These are phyloP conservation scores for Testicularia cyperi DNA, from an alignment of 1,284 basidiomycete genomes.

Conservation along the genomic window DNA sequence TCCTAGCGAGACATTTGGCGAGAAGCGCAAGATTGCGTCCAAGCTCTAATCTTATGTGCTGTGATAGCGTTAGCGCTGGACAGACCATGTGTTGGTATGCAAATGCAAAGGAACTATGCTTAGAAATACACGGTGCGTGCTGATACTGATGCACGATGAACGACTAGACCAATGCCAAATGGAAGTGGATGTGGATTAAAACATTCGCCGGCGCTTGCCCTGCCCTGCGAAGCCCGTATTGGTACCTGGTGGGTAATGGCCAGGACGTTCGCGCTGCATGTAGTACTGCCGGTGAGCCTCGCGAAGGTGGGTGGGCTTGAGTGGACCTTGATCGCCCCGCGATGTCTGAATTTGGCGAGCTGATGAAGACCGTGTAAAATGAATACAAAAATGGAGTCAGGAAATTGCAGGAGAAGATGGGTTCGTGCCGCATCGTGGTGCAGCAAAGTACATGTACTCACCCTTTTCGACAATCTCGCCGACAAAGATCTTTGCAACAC, in stretches of 20 bases:
- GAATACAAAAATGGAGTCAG: too few relatives aligned
- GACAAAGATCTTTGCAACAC: conserved; percentile 86
- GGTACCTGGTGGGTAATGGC: conserved; percentile 47
- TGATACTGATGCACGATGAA: too few relatives aligned
- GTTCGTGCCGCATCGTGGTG: too few relatives aligned
- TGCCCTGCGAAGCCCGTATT: conserved; percentile 42
- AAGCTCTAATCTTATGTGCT: conserved; percentile 17
- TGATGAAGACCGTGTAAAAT: too few relatives aligned
- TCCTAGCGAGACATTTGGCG: conserved; percentile 11
- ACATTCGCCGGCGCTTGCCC: conserved; percentile 49
- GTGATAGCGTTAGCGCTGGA: too few relatives aligned
- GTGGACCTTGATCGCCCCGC: conserved; percentile 71
- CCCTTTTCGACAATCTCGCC: conserved; percentile 88
- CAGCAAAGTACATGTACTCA: too few relatives aligned
- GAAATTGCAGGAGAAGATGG: too few relatives aligned
- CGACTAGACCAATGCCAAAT: too few relatives aligned
- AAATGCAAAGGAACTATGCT: background rate
- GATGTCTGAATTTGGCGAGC: conserved; percentile 76
- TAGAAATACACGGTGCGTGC: too few relatives aligned
- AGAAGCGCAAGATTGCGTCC: conserved; percentile 17
- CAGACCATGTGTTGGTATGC: too few relatives aligned
- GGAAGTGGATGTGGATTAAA: too few relatives aligned
- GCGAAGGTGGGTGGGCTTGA: conserved; percentile 81
- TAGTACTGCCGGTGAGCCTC: conserved; percentile 83
- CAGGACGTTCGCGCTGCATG: conserved; percentile 68